These are phyloP conservation scores for Peronospora belbahrii DNA, from an alignment of 352 stramenopile genomes.

Conservation along the genomic window DNA sequence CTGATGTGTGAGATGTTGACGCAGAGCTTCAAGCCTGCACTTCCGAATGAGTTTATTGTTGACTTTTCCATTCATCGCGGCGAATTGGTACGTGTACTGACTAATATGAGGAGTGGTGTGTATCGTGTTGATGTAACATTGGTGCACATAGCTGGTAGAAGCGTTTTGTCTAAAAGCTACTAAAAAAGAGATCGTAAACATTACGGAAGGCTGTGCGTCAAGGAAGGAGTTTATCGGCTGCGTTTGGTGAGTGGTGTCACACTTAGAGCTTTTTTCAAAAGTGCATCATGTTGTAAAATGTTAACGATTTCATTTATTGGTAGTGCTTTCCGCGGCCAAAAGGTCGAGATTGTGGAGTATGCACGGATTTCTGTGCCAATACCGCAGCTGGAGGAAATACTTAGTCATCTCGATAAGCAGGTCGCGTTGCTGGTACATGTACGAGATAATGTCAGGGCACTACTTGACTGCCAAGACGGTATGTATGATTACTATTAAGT, in stretches of 20 bases:
- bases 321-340: conserved; percentile 65
- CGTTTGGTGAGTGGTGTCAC: conserved; percentile 46
- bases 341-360: conserved; percentile 76
- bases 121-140: not conserved
- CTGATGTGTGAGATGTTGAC: not conserved
- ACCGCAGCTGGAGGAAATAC: conserved; percentile 74
- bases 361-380: conserved; percentile 57
- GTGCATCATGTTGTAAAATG: not conserved
- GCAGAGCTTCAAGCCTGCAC: conserved; percentile 53
- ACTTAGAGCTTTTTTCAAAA: not conserved
- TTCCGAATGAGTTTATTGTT: conserved; percentile 67
- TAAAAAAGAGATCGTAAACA: conserved; percentile 42
- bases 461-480: conserved; percentile 57
- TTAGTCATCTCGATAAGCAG: conserved; percentile 55
- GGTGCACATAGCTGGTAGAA: conserved; percentile 50
- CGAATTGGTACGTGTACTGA: conserved; percentile 40
- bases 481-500: conserved; percentile 28
- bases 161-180: conserved; percentile 52
- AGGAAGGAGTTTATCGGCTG: conserved; percentile 77
- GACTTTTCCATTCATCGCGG: conserved; percentile 80
- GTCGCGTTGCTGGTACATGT: conserved; percentile 56
- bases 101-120: not conserved
- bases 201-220: conserved; percentile 54
- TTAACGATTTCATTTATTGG: conserved; percentile 1
- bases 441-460: conserved; percentile 64